Evolutionary conservation across 345 rosid species (phyloP), one percentile per base, ranked within the genome.

Genomic region (Mercurialis annua): DNA sequence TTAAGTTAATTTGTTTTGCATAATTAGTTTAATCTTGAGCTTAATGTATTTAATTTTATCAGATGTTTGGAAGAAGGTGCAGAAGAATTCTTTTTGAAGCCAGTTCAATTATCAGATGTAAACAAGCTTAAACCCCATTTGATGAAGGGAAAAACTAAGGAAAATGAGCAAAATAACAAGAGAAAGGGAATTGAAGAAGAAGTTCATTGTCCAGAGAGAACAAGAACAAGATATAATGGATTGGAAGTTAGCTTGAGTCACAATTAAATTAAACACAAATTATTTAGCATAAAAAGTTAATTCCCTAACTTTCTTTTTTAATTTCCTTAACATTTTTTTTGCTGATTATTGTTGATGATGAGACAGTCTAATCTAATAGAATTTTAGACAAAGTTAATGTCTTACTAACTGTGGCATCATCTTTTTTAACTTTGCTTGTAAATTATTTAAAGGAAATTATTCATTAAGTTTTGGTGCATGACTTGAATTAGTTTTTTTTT

Each of bases 1-100:
- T n/a, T n/a, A n/a, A n/a, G n/a, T n/a, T n/a, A n/a, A n/a, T n/a
- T n/a, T n/a, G n/a, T n/a, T n/a, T n/a, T n/a, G n/a, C n/a, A n/a
- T n/a, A n/a, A n/a, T n/a, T n/a, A n/a, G n/a, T n/a, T n/a, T n/a
- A n/a, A n/a, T n/a, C n/a, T n/a, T n/a, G n/a, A n/a, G n/a, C n/a
- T 23, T 0, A 20, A 5, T 34, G 6, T 55, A 18, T 15, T 42
- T 47, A 20, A 46, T 71, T 27, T 64, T 8, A 72, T 71, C 81
- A 90, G 94, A 65, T 92, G 96, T 64, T 81, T 90, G 29, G 89
- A 88, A 83, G 90, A 88, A 80, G 98, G 98, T 71, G 98, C 98
- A 18, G 87, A 87, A 52, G 98, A 92, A 65, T 92, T 90, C 82
- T 82, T 92, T 50, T 58, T 90, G 77, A 92, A 92, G 69, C 98